Conservation (phyloP, 108 stramenopile genomes). For the Asterionellopsis glacialis region DNA sequence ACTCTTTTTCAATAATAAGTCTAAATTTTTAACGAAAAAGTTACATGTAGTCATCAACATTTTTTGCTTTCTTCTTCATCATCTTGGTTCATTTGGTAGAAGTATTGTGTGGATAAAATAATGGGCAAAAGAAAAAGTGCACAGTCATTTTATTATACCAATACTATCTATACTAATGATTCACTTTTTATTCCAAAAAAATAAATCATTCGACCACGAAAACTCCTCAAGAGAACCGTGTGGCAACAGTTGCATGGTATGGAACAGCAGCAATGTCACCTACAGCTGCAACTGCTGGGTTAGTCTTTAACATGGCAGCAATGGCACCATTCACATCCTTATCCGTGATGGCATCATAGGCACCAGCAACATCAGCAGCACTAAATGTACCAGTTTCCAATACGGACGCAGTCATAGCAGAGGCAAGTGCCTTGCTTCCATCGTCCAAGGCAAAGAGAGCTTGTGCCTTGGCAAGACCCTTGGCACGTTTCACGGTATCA, state of each 20-base stretch:
- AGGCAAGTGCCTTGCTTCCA: slow-evolving; percentile 69
- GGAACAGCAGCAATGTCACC: slow-evolving; percentile 76
- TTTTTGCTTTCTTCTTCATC: too few species aligned
- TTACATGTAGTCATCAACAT: too few species aligned
- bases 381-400: slow-evolving; percentile 65
- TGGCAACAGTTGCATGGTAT: slow-evolving; percentile 68
- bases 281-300: slow-evolving; percentile 73
- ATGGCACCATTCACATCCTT: slow-evolving; percentile 53
- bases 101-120: too few species aligned
- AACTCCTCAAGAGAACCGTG: slow-evolving; percentile 26
- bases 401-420: slow-evolving; percentile 73
- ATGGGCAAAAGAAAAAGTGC: too few species aligned
- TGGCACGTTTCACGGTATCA: slow-evolving; percentile 60
- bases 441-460: slow-evolving; percentile 65
- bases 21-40: too few species aligned
- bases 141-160: too few species aligned
- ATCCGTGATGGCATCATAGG: slow-evolving; percentile 63
- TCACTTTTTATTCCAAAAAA: too few species aligned
- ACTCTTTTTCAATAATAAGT: too few species aligned
- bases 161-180: too few species aligned
- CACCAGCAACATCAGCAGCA: slow-evolving; percentile 44
- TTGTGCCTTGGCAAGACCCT: slow-evolving; percentile 73
- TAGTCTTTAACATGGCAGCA: slow-evolving; percentile 60
- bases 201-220: neutral
- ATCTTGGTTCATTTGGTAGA: too few species aligned